phyloP scores from a whole-genome alignment of 164 flowering plant genomes.

The Liriodendron chinense region DNA sequence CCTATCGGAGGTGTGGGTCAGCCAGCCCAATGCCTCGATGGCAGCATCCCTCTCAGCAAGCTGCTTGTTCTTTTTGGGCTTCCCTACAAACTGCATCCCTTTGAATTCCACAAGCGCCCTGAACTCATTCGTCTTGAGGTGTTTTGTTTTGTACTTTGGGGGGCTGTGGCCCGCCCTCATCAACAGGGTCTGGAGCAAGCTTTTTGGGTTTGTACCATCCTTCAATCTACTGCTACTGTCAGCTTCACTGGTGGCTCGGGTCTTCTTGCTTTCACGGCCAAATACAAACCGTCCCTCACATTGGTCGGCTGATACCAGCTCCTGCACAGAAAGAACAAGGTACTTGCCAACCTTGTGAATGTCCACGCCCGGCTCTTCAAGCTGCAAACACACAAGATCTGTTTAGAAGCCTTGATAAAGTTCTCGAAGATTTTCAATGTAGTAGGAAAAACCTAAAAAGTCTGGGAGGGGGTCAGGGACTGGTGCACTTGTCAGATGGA shows the following conservation, averaged over 20 bases:
- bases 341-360: conserved; percentile 91
- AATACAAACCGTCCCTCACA: conserved; percentile 97
- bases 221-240: conserved; percentile 43
- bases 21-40: conserved; percentile 90
- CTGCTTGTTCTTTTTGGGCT: conserved; percentile 85
- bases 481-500: too few relatives aligned
- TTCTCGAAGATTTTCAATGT: too few relatives aligned
- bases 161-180: conserved; percentile 97
- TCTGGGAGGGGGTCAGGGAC: too few relatives aligned
- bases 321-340: conserved; percentile 91
- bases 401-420: background rate
- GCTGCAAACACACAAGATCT: conserved; percentile 42
- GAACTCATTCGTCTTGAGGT: conserved; percentile 91
- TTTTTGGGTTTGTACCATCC: conserved; percentile 92
- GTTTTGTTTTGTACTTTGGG: conserved; percentile 92
- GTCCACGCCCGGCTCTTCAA: conserved; percentile 67
- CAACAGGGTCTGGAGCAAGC: conserved; percentile 84
- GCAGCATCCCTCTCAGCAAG: conserved; percentile 98
- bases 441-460: too few relatives aligned
- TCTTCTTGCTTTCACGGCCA: conserved; percentile 77
- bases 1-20: conserved; percentile 84
- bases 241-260: conserved; percentile 31
- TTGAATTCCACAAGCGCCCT: conserved; percentile 91
- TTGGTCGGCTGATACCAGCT: conserved; percentile 81
- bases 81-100: conserved; percentile 98